Percentiles rank a stretch among this genome's conserved stretches.
Conservation (phyloP, 768 basidiomycete species). For the Fistulinella prunicolor region DNA sequence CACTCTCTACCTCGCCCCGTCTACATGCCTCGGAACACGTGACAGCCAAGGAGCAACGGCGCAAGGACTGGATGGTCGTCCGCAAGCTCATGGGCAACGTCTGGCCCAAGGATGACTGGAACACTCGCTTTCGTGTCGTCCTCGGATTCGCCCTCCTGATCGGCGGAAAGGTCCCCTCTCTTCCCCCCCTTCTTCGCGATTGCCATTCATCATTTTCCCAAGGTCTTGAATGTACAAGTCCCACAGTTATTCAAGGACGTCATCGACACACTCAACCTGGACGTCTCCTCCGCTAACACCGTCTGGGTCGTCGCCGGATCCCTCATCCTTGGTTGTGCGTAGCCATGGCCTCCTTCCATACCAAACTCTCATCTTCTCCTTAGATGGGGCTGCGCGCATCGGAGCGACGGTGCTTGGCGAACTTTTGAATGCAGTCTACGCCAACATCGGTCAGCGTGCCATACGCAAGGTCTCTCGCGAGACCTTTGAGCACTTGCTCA, state of each 20-base stretch:
- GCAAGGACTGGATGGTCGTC: conserved; percentile 85
- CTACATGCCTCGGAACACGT: conserved; percentile 13
- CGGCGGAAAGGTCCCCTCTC: conserved; percentile 69
- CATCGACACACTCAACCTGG: conserved; percentile 86
- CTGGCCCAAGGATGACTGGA: conserved; percentile 88
- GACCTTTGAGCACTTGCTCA: conserved; percentile 90
- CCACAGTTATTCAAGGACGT: conserved; percentile 92
- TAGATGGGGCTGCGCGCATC: conserved; percentile 89
- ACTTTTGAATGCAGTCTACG: conserved; percentile 92
- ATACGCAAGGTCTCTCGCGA: conserved; percentile 94
- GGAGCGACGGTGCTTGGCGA: conserved; percentile 90
- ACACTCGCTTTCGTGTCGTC: conserved; percentile 76
- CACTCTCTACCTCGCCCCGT: conserved; percentile 19
- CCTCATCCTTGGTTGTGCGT: conserved; percentile 86
- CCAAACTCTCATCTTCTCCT: conserved; percentile 1
- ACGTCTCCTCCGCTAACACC: conserved; percentile 67
- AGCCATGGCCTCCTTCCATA: not conserved
- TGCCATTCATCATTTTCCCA: conserved; percentile 1
- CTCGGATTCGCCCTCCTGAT: conserved; percentile 79
- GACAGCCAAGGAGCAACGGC: conserved; percentile 50
- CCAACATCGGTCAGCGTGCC: conserved; percentile 91
- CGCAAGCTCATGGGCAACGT: conserved; percentile 82
- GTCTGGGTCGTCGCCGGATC: conserved; percentile 93
- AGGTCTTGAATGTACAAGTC: conserved; percentile 98
- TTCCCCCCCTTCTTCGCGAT: not conserved